Conservation (phyloP, 2,329 filamentous ascomycete genomes). For the Parastagonospora avenae region DNA sequence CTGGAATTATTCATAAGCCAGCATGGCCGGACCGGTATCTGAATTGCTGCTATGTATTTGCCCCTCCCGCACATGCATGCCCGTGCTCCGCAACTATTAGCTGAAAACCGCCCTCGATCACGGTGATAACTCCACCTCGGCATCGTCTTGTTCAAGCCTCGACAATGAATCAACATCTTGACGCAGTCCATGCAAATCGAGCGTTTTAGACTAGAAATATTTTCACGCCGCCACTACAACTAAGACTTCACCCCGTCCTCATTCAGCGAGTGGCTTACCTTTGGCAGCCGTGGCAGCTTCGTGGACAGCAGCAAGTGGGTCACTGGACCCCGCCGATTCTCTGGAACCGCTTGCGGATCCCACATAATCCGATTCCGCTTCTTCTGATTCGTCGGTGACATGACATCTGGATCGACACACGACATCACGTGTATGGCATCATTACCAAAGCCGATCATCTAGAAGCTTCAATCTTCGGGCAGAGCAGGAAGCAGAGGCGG, state of each 20-base stretch:
- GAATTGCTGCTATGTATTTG: conserved; percentile 18
- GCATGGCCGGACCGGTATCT: conserved; percentile 32
- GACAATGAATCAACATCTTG: too few relatives aligned
- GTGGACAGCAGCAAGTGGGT: conserved; percentile 10
- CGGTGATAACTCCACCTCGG: conserved; percentile 16
- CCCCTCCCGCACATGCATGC: conserved; percentile 25
- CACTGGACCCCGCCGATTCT: conserved; percentile 16
- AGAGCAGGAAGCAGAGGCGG: conserved; percentile 8
- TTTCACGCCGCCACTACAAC: too few relatives aligned
- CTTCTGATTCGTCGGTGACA: conserved; percentile 13
- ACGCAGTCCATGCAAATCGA: too few relatives aligned
- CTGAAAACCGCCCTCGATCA: conserved; percentile 20
- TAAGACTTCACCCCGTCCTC: too few relatives aligned
- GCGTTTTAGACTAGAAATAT: too few relatives aligned
- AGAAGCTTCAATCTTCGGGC: not conserved
- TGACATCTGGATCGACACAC: conserved; percentile 9
- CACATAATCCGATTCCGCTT: conserved; percentile 1
- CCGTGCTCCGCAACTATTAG: conserved; percentile 26
- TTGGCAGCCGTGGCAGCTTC: conserved; percentile 2
- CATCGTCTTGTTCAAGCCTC: not conserved
- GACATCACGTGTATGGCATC: conserved; percentile 11
- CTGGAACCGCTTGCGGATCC: conserved; percentile 15
- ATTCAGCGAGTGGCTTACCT: not conserved
- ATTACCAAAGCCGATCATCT: conserved; percentile 7
- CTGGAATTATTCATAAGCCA: conserved; percentile 31